Evolutionary conservation across 2,329 filamentous ascomycete species (phyloP), one percentile per base, ranked within the genome.

Genomic region (Scytalidium lignicola): DNA sequence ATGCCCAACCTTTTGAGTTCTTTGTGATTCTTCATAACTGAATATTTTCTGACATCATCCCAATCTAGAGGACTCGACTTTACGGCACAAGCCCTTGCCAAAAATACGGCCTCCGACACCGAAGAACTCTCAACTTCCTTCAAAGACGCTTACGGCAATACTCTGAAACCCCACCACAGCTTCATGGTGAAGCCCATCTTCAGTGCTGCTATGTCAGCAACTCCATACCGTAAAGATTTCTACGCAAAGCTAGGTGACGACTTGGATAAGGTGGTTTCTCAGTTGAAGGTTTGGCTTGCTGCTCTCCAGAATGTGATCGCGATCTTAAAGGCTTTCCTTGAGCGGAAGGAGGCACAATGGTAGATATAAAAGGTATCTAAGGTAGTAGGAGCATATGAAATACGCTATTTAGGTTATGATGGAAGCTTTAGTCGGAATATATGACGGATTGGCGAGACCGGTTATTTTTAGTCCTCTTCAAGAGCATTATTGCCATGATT

Each of bases 111-210:
- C 63, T 83, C 86, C 63, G 64, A 80, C 47, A 59, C 67, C 57
- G 80, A 90, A 65, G 90, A 96, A 72, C 86, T 99, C 54, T 78
- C 87, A 52, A 78, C 81, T 58, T 96, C 90, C 43, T 99, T 99
- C 85, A 85, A 88, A 62, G 73, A 74, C 49, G 88, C 91, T 59
- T 99, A 99, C 73, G 80, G 79, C 66, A 76, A 74, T 61, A 96
- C 92, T 44, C 86, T 99, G 62, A 96, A 95, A 75, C 88, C 87
- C 21, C 84, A 95, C 75, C 93, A 99, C 77, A 83, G 78, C 65
- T 90, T 95, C 70, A 62, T 96, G 55, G 74, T 96, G 62, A 96
- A 95, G 79, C 90, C 90, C 53, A 78, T 96, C 65, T 97, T 97
- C 79, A 87, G 79, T 61, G 86, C 90, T 54, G 92, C 92, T 67